Base-by-base conservation (phyloP, 768 basidiomycete species). In the Suillus tomentosus region DNA sequence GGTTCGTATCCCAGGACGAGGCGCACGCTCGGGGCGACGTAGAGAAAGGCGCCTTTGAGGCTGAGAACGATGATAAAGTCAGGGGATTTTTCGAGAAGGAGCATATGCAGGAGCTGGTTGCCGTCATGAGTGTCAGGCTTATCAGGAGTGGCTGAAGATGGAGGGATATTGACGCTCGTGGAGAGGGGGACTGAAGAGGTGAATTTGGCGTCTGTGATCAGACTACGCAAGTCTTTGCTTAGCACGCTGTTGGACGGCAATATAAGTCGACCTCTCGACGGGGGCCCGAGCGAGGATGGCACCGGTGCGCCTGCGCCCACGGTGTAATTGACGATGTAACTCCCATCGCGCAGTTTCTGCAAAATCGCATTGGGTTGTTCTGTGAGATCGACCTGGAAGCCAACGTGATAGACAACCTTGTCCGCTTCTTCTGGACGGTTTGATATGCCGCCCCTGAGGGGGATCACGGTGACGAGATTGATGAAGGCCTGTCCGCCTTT, bases 341-440 rank as follows among this genome's bases (percentile, higher is more conserved):
- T 86, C 19, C 95, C 95, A 68, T 92, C 88, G 22, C 83, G 78
- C 61, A 95, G 82, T 73, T 89, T 92, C 67, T 90, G 84, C 61
- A 95, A 78, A 65, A 97, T 95, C 2, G 86, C 86, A 68, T 87
- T 87, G 3, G 94, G 95, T 77, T 96, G 94, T 70, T 90, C 87
- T 19, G 88, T 87, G 57, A 99, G 80, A 76, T 98, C 94, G 62
- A 97, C 91, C 77, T 99, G 95, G 81, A 99, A 99, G 1, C 97
- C 97, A 59, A 99, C 89, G 70, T 93, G 90, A 73, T 91, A 96
- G 10, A 86, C 87, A 47, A 92, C 82, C 53, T 96, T 90, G 61
- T 87, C 85, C 43, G 82, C 82, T 67, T 87, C 89, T 50, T 86
- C 82, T 67, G 67, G 77, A 48, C 37, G 68, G 71, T 73, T 82